Conservation (phyloP, 495 filamentous ascomycete species). For the Aspergillus conjunctus region DNA sequence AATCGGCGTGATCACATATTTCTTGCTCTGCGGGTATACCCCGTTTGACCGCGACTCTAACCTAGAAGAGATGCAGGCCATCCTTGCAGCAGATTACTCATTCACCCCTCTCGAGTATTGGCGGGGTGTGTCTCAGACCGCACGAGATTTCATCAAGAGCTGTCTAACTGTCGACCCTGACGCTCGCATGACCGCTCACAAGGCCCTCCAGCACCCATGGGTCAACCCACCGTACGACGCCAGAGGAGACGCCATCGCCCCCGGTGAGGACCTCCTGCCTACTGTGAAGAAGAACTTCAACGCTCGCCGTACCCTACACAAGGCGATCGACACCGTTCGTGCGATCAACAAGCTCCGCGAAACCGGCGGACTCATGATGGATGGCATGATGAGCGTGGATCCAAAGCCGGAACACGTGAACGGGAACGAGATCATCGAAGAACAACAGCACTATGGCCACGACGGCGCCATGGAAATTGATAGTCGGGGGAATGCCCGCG, state of each 20-base stretch:
- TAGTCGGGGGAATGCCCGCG: constrained; percentile 58
- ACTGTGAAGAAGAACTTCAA: constrained; percentile 99
- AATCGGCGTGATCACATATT: constrained; percentile 87
- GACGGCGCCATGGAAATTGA: constrained; percentile 54
- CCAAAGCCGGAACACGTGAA: constrained; percentile 58
- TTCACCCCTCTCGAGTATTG: constrained; percentile 98
- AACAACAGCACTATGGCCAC: constrained; percentile 29
- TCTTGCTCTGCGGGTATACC: constrained; percentile 96
- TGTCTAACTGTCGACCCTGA: constrained; percentile 88
- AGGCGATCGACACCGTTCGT: constrained; percentile 96
- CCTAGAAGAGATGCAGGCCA: constrained; percentile 99
- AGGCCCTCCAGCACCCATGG: constrained; percentile 88
- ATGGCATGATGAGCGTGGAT: constrained; percentile 67
- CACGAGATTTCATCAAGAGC: constrained; percentile 84
- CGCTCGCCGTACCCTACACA: constrained; percentile 87
- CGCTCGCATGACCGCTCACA: constrained; percentile 89
- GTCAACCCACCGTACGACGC: constrained; percentile 61
- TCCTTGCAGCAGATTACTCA: constrained; percentile 91
- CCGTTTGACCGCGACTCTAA: constrained; percentile 97
- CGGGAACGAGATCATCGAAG: constrained; percentile 43
- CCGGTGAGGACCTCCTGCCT: constrained; percentile 77
- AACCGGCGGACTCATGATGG: constrained; percentile 80
- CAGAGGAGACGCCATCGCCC: constrained; percentile 32
- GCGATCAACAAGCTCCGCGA: constrained; percentile 96
- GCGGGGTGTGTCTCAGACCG: constrained; percentile 83